Evolutionary conservation across 2,329 filamentous ascomycete genomes (phyloP).

Genomic region (Xenoacremonium recifei): DNA sequence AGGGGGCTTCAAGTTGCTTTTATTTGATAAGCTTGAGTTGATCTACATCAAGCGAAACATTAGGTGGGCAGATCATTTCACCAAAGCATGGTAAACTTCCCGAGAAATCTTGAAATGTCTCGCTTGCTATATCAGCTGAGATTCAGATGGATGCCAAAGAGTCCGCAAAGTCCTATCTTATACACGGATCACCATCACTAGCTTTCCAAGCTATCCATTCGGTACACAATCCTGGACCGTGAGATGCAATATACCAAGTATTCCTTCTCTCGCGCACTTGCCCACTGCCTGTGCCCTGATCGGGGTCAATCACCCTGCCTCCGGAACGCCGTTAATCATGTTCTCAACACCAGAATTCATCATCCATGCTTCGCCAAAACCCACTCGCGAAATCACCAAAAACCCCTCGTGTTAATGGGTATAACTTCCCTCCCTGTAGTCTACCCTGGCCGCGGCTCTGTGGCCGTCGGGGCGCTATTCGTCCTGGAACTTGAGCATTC

Average conservation of each 20-base stretch:
- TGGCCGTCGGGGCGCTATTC: conserved; percentile 3
- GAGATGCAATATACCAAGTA: conserved; percentile 1
- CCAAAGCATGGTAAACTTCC: no score
- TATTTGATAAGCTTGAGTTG: no score
- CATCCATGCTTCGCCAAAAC: conserved; percentile 15
- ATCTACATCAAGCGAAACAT: no score
- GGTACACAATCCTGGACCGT: no score
- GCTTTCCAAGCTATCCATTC: no score
- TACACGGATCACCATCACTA: no score
- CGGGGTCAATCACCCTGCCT: conserved; percentile 3
- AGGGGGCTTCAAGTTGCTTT: no score
- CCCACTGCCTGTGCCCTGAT: conserved; percentile 27
- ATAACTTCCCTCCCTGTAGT: conserved; percentile 17
- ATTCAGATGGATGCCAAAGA: no score
- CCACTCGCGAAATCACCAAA: conserved; percentile 24
- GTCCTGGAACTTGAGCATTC: background rate
- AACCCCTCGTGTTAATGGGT: conserved; percentile 21
- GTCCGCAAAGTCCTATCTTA: no score
- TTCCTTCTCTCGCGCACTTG: conserved; percentile 20
- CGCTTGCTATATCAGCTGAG: no score
- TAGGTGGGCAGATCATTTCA: no score
- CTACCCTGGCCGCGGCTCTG: conserved; percentile 5
- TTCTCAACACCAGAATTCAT: conserved; percentile 15
- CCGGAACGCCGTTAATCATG: conserved; percentile 27
- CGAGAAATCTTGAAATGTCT: no score